Base-by-base conservation (phyloP, 768 basidiomycete genomes). In the Pisolithus orientalis region DNA sequence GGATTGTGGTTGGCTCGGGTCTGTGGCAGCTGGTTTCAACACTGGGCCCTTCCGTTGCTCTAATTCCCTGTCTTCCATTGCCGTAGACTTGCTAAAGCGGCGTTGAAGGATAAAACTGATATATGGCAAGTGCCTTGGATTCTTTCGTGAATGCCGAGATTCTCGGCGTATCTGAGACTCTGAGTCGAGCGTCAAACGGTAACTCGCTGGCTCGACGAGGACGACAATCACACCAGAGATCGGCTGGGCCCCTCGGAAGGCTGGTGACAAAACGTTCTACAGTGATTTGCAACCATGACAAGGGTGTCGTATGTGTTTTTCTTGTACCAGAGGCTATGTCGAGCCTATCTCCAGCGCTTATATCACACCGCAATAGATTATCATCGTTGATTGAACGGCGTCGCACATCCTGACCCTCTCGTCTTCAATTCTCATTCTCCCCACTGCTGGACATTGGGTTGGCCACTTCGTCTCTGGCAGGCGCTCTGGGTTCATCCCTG, bases 61-160 rank as follows among this genome's bases (percentile, higher is more conserved):
- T 49, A 39, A 46, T 29, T 57, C 55, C 51, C 21, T 54, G 53
- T 66, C 68, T 17, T 66, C 58, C 51, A 59, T 64, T 65, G 68
- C 67, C 58, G 42, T 28, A 50, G 43, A 53, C 11, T 34, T 34
- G 11, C 34, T 34, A 13, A 14, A 34, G 11, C 34, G 60, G 55
- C 47, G 40, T 48, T 53, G 44, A 34, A 52, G 45, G 43, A 28
- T 48, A 54, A 57, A 58, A 13, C 58, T 55, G 67, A 57, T 70
- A 64, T 62, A 56, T 64, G 47, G 66, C 51, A 51, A 21, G 21
- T 50, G 50, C 50, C 52, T 53, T 46, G 54, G 52, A 60, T 52
- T 56, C 58, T 53, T 16, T 39, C 32, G 34, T 52, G 53, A 52
- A 51, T 44, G 27, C 51, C 34, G 34, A 34, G 34, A 34, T 13